phyloP scores from a whole-genome alignment of 2,329 filamentous ascomycete species.

The Xylariaceae sp. region DNA sequence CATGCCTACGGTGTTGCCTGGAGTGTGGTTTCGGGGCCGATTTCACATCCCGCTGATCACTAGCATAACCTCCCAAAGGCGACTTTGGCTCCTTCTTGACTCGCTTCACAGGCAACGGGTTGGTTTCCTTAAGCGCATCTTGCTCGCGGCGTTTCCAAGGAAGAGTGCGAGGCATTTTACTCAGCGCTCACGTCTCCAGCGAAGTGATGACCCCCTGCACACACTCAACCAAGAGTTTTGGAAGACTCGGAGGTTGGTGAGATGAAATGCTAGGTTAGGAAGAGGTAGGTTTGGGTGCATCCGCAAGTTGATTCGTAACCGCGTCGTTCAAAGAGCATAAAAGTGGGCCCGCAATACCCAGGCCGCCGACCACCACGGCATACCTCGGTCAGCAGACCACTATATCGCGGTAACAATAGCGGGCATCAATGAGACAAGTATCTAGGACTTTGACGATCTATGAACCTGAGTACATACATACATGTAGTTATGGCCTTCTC shows the following conservation, averaged over 20 bases:
- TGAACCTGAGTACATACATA: too few relatives aligned
- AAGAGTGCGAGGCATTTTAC: constrained; percentile 48
- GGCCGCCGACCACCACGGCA: constrained; percentile 13
- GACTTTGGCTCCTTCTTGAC: constrained; percentile 11
- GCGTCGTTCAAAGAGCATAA: too few relatives aligned
- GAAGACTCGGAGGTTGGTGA: too few relatives aligned
- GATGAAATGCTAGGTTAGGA: too few relatives aligned
- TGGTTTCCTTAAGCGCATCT: constrained; percentile 8
- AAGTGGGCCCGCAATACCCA: too few relatives aligned
- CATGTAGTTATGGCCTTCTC: too few relatives aligned
- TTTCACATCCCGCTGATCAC: constrained; percentile 9
- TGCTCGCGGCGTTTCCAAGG: constrained; percentile 45
- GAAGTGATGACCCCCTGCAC: not conserved
- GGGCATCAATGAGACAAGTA: too few relatives aligned
- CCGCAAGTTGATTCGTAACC: too few relatives aligned
- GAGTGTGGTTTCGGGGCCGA: constrained; percentile 5
- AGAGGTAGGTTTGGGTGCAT: too few relatives aligned
- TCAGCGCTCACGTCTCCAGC: not conserved
- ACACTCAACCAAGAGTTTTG: constrained; percentile 15
- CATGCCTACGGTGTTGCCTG: constrained; percentile 13
- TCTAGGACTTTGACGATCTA: too few relatives aligned
- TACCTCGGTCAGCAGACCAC: constrained; percentile 18
- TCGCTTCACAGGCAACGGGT: constrained; percentile 17
- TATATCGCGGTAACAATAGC: too few relatives aligned
- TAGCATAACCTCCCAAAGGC: constrained; percentile 4